These are phyloP conservation scores for Incumbomyces lentus DNA, from an alignment of 2,329 filamentous ascomycete species.

Conservation along the genomic window DNA sequence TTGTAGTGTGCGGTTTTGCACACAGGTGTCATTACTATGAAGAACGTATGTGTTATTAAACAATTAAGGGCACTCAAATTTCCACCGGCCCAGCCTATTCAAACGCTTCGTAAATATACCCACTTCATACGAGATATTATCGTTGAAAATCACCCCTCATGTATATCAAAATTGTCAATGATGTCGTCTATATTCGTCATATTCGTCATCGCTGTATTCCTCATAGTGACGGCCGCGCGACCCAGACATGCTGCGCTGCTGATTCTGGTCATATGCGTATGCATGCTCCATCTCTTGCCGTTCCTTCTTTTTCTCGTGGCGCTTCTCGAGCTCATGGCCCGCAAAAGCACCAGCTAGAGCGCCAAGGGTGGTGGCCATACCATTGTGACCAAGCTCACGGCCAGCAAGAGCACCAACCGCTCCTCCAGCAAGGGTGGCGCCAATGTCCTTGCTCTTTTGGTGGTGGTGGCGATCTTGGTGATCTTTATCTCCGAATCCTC, in stretches of 20 bases:
- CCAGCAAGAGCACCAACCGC: constrained; percentile 26
- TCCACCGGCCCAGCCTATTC: too few relatives aligned
- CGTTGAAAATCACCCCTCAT: too few relatives aligned
- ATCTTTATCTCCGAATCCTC: constrained; percentile 7
- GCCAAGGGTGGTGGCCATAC: constrained; percentile 10
- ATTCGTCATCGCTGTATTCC: constrained; percentile 9
- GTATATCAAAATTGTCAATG: neutral
- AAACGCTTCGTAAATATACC: too few relatives aligned
- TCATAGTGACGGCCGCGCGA: constrained; percentile 6
- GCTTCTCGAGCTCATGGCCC: constrained; percentile 17
- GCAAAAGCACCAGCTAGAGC: constrained; percentile 17
- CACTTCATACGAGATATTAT: too few relatives aligned
- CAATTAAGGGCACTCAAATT: too few relatives aligned
- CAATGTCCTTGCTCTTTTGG: constrained; percentile 27
- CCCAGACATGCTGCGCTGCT: neutral
- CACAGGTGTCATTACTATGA: too few relatives aligned
- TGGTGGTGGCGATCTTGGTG: constrained; percentile 17
- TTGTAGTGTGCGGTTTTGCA: too few relatives aligned
- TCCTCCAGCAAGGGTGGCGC: constrained; percentile 28
- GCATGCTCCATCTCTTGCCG: constrained; percentile 5
- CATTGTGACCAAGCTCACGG: constrained; percentile 16
- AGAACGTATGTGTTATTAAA: too few relatives aligned
- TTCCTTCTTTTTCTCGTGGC: constrained; percentile 16
- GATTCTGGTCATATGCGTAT: neutral
- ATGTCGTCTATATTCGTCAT: constrained; percentile 4